Evolutionary conservation across 768 basidiomycete genomes (phyloP).

Genomic region (Pisolithus albus): DNA sequence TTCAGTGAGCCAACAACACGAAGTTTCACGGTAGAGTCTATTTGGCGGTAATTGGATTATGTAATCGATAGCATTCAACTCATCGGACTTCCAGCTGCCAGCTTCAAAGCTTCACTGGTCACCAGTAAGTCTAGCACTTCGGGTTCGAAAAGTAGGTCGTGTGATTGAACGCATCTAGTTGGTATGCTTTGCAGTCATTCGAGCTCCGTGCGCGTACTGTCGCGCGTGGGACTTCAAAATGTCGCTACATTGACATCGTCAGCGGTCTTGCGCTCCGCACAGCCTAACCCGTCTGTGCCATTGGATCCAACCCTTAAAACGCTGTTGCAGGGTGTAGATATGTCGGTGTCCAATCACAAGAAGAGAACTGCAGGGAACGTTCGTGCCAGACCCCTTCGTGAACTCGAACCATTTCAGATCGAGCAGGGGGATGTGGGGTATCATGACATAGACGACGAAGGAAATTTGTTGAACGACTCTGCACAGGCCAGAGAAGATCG

Average conservation of each 20-base stretch:
- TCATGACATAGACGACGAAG: conserved; percentile 30
- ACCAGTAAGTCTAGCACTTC: background rate
- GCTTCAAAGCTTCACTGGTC: background rate
- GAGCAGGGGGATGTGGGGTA: conserved; percentile 27
- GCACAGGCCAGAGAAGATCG: conserved; percentile 31
- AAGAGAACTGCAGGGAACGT: conserved; percentile 24
- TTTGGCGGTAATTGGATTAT: background rate
- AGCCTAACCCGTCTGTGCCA: conserved; percentile 53
- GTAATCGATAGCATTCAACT: background rate
- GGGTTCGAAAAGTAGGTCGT: background rate
- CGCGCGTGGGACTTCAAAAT: conserved; percentile 17
- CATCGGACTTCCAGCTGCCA: background rate
- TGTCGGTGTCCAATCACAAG: conserved; percentile 43
- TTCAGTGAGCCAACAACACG: background rate
- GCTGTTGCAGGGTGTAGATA: conserved; percentile 61
- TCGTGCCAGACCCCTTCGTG: conserved; percentile 30
- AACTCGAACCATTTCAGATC: conserved; percentile 48
- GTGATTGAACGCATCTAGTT: background rate
- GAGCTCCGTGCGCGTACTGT: conserved; percentile 19
- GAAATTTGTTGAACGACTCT: conserved; percentile 21
- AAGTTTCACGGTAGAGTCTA: background rate
- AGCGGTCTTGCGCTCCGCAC: conserved; percentile 22
- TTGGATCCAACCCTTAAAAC: conserved; percentile 61
- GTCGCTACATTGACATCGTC: conserved; percentile 27
- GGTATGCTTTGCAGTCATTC: conserved; percentile 21